phyloP scores from a whole-genome alignment of 352 stramenopile species.

The Globisporangium canariense region DNA sequence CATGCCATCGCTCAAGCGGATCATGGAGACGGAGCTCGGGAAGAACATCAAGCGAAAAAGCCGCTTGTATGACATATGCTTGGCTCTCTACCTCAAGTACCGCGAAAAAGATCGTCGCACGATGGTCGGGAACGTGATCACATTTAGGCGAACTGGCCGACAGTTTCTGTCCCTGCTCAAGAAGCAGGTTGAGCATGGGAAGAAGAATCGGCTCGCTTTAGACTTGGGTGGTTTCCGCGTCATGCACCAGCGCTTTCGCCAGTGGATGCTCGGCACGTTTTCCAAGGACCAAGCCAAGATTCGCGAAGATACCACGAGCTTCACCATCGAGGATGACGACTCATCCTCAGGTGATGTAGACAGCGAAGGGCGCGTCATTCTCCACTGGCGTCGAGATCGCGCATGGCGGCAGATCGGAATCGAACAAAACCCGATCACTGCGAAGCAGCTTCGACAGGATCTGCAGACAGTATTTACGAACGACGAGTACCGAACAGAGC shows the following conservation, averaged over 20 bases:
- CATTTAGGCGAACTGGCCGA: slow-evolving; percentile 43
- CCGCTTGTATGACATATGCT: slow-evolving; percentile 50
- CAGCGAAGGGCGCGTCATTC: slow-evolving; percentile 14
- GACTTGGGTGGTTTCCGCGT: slow-evolving; percentile 48
- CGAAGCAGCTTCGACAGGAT: slow-evolving; percentile 32
- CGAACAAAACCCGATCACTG: slow-evolving; percentile 30
- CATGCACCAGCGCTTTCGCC: slow-evolving; percentile 32
- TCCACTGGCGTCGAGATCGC: slow-evolving; percentile 50
- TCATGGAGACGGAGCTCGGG: slow-evolving; percentile 60
- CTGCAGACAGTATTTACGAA: slow-evolving; percentile 32
- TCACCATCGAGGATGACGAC: not conserved
- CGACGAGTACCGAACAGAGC: slow-evolving; percentile 27
- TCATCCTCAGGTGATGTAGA: slow-evolving; percentile 11
- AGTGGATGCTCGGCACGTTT: slow-evolving; percentile 39
- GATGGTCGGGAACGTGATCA: slow-evolving; percentile 54
- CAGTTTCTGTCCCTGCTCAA: slow-evolving; percentile 29
- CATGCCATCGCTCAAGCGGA: slow-evolving; percentile 32
- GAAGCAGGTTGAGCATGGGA: slow-evolving; percentile 24
- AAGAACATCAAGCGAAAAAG: slow-evolving; percentile 59
- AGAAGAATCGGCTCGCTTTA: slow-evolving; percentile 48
- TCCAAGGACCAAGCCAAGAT: slow-evolving; percentile 21
- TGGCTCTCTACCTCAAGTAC: slow-evolving; percentile 53
- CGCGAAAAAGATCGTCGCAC: slow-evolving; percentile 45
- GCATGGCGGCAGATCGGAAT: slow-evolving; percentile 48
- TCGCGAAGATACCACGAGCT: not conserved